phyloP scores from a whole-genome alignment of 345 rosid genomes.

The Camelina laxa region DNA sequence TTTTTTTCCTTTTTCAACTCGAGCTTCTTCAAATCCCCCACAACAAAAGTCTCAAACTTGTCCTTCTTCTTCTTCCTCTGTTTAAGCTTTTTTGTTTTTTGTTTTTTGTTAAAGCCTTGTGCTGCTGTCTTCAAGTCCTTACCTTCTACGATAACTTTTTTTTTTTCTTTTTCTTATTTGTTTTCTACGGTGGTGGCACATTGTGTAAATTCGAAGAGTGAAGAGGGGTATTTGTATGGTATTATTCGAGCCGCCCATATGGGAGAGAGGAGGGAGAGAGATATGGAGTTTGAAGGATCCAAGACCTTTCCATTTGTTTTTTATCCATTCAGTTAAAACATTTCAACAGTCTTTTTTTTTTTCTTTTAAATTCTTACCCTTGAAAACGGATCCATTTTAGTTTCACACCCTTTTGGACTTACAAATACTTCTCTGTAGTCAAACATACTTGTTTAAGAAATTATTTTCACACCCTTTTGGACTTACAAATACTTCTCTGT shows the following conservation, averaged over 20 bases:
- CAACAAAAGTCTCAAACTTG: slow-evolving; percentile 17
- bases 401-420: slow-evolving; percentile 16
- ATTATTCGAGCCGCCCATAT: slow-evolving; percentile 54
- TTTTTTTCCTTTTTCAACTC: neutral
- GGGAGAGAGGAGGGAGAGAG: slow-evolving; percentile 1
- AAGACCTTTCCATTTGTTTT: slow-evolving; percentile 47
- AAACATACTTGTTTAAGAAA: neutral
- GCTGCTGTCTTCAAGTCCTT: slow-evolving; percentile 39
- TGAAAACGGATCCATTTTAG: slow-evolving; percentile 10
- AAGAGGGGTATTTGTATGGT: slow-evolving; percentile 41
- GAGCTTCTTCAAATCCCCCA: neutral
- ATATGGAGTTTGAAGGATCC: slow-evolving; percentile 60
- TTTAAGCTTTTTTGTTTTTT: slow-evolving; percentile 11
- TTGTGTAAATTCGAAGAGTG: slow-evolving; percentile 54
- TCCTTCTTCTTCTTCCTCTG: slow-evolving; percentile 32
- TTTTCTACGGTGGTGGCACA: slow-evolving; percentile 51
- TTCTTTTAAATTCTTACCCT: slow-evolving; percentile 17
- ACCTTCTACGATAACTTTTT: slow-evolving; percentile 45
- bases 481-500: too few species aligned
- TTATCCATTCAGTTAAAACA: neutral
- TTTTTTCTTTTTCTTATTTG: slow-evolving; percentile 13
- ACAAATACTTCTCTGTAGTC: neutral
- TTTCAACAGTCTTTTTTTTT: neutral
- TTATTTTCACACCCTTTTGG: too few species aligned
- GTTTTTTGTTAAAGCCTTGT: neutral